Evolutionary conservation across 2,329 filamentous ascomycete genomes (phyloP).

Genomic region (Ceratocystis smalleyi): DNA sequence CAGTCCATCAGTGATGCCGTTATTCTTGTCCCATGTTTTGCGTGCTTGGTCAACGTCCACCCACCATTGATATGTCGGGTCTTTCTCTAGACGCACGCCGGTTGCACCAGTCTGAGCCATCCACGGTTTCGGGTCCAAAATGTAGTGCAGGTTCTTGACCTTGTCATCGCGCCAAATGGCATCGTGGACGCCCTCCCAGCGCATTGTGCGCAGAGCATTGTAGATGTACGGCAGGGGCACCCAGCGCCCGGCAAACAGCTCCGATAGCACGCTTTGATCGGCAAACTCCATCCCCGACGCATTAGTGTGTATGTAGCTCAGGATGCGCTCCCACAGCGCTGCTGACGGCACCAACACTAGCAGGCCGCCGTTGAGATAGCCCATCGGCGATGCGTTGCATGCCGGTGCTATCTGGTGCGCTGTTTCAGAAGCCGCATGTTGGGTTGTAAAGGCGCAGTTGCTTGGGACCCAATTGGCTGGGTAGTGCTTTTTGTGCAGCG

Average conservation of each 20-base stretch:
- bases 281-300: conserved; percentile 39
- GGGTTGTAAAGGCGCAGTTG: conserved; percentile 44
- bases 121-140: conserved; percentile 48
- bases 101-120: conserved; percentile 33
- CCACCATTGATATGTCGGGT: conserved; percentile 43
- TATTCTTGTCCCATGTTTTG: conserved; percentile 27
- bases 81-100: conserved; percentile 30
- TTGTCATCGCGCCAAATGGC: conserved; percentile 41
- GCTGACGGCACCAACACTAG: conserved; percentile 40
- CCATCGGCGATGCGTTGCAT: conserved; percentile 32
- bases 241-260: conserved; percentile 41
- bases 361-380: conserved; percentile 38
- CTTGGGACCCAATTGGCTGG: conserved; percentile 49
- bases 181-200: conserved; percentile 36
- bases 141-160: conserved; percentile 48
- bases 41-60: conserved; percentile 33
- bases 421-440: conserved; percentile 31
- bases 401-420: conserved; percentile 33
- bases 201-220: conserved; percentile 47
- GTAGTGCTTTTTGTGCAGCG: conserved; percentile 62
- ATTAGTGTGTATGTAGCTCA: conserved; percentile 34
- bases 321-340: conserved; percentile 34
- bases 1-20: conserved; percentile 22
- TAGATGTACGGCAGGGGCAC: conserved; percentile 43
- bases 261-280: conserved; percentile 43